Evolutionary conservation across 139 green algal species (phyloP), one percentile per base, ranked within the genome.

Genomic region (Gonium pectorale): DNA sequence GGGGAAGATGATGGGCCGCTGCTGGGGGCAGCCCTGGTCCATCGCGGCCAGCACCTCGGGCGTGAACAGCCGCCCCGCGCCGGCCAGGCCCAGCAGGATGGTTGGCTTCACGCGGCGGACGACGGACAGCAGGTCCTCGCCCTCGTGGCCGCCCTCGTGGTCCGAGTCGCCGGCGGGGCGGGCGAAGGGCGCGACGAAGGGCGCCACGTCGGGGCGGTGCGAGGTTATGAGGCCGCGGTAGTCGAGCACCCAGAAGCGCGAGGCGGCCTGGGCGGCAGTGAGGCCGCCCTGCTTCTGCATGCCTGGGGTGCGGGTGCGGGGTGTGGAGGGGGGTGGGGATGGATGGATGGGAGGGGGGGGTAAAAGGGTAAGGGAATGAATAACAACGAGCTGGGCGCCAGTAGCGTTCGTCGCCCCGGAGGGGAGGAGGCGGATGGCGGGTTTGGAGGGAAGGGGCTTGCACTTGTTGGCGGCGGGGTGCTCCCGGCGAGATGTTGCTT

Each of bases 51-150:
- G 85, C 29, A 97, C 90, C 27, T 94, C 87, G 37, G 81, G 7
- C 0, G 80, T 92, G 86, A 98, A 98, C 38, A 95, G 80, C 77
- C 87, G 86, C 13, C 90, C 88, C 56, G 89, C 86, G 60, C 93
- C 90, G 60, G 94, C 89, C 40, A 97, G 86, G 5, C 96, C 96
- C 19, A 99, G 90, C 64, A 99, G 90, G 13, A 94, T 91, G 4
- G 95, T 98, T 17, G 96, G 95, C 72, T 93, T 94, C 72, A 80
- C 51, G 33, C 51, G 72, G 15, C 51, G 67, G 51, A 82, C 29
- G 3, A 82, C 75, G 22, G 56, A 68, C 59, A 82, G 75, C 75
- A 82, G 60, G 59, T n/a, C 35, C 75, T 82, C 75, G 26, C 75
- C 75, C 75, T 82, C 75, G 75, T 72, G 59, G 0, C 13, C 26